phyloP scores from a whole-genome alignment of 1,139 yeast species.

The Yamadazyma jaroonii region DNA sequence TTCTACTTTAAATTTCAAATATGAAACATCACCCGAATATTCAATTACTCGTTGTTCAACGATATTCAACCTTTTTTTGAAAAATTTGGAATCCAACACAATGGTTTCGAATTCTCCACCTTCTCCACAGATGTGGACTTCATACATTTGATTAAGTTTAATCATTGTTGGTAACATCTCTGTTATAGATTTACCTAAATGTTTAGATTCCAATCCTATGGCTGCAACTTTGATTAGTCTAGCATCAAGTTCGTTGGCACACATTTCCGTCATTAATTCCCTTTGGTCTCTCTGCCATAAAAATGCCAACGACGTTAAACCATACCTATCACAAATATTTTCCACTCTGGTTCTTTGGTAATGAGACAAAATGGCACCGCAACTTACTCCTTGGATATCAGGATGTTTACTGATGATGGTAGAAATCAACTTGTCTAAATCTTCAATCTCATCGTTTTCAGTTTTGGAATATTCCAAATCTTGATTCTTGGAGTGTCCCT shows the following conservation, averaged over 20 bases:
- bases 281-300: constrained; percentile 88
- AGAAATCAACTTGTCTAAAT: constrained; percentile 52
- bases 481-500: constrained; percentile 62
- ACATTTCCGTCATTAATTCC: constrained; percentile 81
- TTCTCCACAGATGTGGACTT: constrained; percentile 94
- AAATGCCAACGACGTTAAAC: constrained; percentile 67
- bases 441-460: constrained; percentile 81
- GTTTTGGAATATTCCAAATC: constrained; percentile 67
- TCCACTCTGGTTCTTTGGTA: constrained; percentile 94
- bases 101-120: constrained; percentile 97
- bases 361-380: constrained; percentile 92
- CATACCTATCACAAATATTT: constrained; percentile 75
- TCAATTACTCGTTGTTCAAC: constrained; percentile 39
- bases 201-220: constrained; percentile 63
- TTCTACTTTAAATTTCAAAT: constrained; percentile 48
- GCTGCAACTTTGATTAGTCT: constrained; percentile 91
- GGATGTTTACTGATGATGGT: constrained; percentile 56
- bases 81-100: constrained; percentile 87
- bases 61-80: constrained; percentile 51
- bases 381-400: constrained; percentile 80
- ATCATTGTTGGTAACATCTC: constrained; percentile 60
- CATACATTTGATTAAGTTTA: constrained; percentile 60
- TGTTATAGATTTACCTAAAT: constrained; percentile 66
- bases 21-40: constrained; percentile 60
- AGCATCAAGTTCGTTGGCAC: constrained; percentile 71